Base-by-base conservation (phyloP, 2,329 filamentous ascomycete species). In the Claviceps maximensis region DNA sequence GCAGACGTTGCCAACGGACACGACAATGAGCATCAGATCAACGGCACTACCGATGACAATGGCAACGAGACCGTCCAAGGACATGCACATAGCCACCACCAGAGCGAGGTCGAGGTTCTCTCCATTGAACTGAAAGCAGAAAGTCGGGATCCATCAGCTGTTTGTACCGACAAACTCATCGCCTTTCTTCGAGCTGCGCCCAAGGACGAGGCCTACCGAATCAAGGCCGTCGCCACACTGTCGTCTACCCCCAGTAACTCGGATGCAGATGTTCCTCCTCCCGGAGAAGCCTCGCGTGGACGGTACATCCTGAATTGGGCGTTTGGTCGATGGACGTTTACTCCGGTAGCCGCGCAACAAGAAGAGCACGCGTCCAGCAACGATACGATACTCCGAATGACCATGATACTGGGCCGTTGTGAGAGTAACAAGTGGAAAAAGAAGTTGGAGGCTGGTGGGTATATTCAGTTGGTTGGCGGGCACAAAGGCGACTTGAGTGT, bases 231-330 rank as follows among this genome's bases (percentile, higher is more conserved):
- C 10, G 61, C 80, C 13, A 74, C 74, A 1, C 71, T 77, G 2
- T 69, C 74, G 0, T 65, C 71, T 0, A 61, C 69, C 0, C 72
- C 80, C 9, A 58, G 60, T 19, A 74, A 74, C 60, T 82, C 80
- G 1, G 77, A 79, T 53, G 71, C 74, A 25, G 73, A 77, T 41
- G 60, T 65, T 0, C 64, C 66, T 8, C 62, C 68, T 33, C 64
- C 65, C 5, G 62, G 61, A 8, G 58, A 66, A 4, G 61, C 62
- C 48, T 60, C 69, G 3, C 55, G 56, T 2, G 65, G 63, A 2
- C 76, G 87, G 53, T 96, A 93, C 65, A 95, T 98, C 46, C 77
- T 98, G 55, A 98, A 98, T 67, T 98, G 93, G 93, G 93, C 93
- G 0, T 98, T 98, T 70, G 89, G 89, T 0, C 79, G 93, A 31